Conservation (phyloP, 768 basidiomycete species). For the Mycena chlorophos region DNA sequence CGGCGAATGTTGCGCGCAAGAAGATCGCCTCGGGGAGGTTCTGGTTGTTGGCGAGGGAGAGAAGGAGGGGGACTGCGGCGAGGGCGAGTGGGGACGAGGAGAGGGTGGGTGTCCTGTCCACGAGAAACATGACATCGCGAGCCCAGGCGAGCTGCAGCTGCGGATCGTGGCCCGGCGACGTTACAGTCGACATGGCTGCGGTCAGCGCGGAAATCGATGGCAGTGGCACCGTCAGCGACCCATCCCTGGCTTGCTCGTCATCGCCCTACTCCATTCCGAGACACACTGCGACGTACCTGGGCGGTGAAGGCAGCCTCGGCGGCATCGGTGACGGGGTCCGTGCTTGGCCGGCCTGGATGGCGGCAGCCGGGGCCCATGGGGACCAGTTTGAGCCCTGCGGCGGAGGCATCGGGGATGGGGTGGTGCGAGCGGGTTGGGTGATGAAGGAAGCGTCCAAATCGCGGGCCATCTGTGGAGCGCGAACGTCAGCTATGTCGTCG, state of each 20-base stretch:
- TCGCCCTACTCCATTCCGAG: no score
- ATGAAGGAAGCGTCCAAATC: slow-evolving; percentile 43
- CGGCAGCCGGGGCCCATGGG: slow-evolving; percentile 21
- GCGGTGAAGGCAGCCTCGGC: slow-evolving; percentile 22
- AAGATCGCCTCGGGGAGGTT: slow-evolving; percentile 69
- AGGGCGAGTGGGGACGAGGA: slow-evolving; percentile 48
- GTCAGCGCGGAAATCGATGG: slow-evolving; percentile 64
- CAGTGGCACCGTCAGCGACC: slow-evolving; percentile 65
- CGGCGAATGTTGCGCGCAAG: slow-evolving; percentile 70
- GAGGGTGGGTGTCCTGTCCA: slow-evolving; percentile 54
- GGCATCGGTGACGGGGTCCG: slow-evolving; percentile 29
- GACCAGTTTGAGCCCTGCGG: slow-evolving; percentile 6
- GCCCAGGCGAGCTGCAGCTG: slow-evolving; percentile 72
- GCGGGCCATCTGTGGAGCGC: slow-evolving; percentile 56
- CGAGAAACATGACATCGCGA: slow-evolving; percentile 78
- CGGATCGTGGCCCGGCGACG: slow-evolving; percentile 57
- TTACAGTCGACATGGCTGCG: slow-evolving; percentile 50
- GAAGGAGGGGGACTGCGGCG: slow-evolving; percentile 63
- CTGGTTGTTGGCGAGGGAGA: slow-evolving; percentile 50
- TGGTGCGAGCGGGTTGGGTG: slow-evolving; percentile 20
- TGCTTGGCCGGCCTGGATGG: slow-evolving; percentile 25
- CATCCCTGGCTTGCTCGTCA: slow-evolving; percentile 24
- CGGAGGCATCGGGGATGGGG: slow-evolving; percentile 18
- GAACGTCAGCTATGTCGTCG: background rate
- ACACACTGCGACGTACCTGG: slow-evolving; percentile 10